Evolutionary conservation across 441 rosid species (phyloP), one percentile per base, ranked within the genome.

Genomic region (Corymbia citriodora): DNA sequence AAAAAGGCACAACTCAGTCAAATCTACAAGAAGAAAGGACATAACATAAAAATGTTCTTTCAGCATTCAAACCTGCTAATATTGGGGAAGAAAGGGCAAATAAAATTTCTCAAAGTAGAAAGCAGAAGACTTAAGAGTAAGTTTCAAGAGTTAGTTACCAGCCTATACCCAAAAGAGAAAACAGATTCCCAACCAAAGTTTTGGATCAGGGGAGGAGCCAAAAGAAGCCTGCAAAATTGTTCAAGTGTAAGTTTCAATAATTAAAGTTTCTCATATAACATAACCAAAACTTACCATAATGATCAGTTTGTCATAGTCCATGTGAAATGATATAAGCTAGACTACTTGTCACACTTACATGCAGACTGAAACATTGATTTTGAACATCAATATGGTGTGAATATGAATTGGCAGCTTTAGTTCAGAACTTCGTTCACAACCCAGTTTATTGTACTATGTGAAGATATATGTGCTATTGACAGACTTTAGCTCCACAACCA

Each of bases 131-230:
- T 63, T 53, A 36, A 36, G 49, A 52, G 27, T 90, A 54, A 85
- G 90, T 59, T 90, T 72, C 33, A 31, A 54, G 59, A 79, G 91
- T 59, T 89, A 92, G 97, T 93, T 94, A 97, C 99, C 99, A 98
- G 89, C 92, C 96, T 89, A 97, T 61, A 89, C 99, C 99, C 90
- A 96, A 92, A 85, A 95, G 89, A 97, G 94, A 98, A 98, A 72
- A 98, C 97, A 65, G 97, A 95, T 95, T 94, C 98, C 99, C 99
- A 98, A 88, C 98, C 97, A 91, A 94, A 93, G 90, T 90, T 96
- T 90, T 98, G 96, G 93, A 98, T 98, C 48, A 98, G 94, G 8
- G 98, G 96, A 91, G 99, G 98, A 91, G 99, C 97, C 92, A 98
- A 92, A 89, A 98, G 97, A 94, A 96, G 98, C 96, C 99, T 97